Evolutionary conservation across 176 grass and related monocot genomes (phyloP).

Genomic region (Aegilops tauschii): DNA sequence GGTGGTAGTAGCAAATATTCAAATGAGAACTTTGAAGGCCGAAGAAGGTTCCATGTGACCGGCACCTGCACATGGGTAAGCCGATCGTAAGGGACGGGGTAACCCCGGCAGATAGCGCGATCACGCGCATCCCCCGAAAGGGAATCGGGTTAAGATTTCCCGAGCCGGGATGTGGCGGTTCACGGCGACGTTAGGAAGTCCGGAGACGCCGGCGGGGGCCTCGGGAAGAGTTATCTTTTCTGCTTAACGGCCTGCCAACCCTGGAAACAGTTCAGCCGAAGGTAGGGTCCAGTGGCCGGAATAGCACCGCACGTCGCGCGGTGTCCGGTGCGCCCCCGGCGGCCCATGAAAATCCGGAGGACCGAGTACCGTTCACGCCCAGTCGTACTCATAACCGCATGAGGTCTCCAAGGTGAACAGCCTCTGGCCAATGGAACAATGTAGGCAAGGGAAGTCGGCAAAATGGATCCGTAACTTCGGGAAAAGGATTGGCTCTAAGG

Average conservation of each 20-base stretch:
- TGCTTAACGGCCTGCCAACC: neutral
- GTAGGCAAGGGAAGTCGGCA: conserved; percentile 86
- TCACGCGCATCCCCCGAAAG: conserved; percentile 33
- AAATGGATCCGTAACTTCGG: conserved; percentile 81
- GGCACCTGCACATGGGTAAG: conserved; percentile 65
- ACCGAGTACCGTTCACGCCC: conserved; percentile 48
- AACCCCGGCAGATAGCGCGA: conserved; percentile 52
- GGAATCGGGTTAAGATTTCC: conserved; percentile 63
- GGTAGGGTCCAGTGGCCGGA: conserved; percentile 45
- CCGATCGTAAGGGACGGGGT: conserved; percentile 63
- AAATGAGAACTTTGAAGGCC: conserved; percentile 82
- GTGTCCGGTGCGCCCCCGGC: conserved; percentile 55
- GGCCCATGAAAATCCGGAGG: conserved; percentile 67
- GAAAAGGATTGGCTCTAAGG: conserved; percentile 81
- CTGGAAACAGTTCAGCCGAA: neutral
- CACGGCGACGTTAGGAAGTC: conserved; percentile 59
- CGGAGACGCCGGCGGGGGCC: conserved; percentile 50
- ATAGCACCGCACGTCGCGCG: conserved; percentile 70
- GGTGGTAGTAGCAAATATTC: conserved; percentile 82
- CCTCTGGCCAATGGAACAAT: conserved; percentile 66
- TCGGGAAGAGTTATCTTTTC: conserved; percentile 69
- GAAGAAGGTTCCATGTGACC: conserved; percentile 87
- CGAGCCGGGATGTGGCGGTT: conserved; percentile 43
- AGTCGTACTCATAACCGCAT: conserved; percentile 67
- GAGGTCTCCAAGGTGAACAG: conserved; percentile 72